Base-by-base conservation (phyloP, 768 basidiomycete genomes). In the Xerocomus potaroensis region DNA sequence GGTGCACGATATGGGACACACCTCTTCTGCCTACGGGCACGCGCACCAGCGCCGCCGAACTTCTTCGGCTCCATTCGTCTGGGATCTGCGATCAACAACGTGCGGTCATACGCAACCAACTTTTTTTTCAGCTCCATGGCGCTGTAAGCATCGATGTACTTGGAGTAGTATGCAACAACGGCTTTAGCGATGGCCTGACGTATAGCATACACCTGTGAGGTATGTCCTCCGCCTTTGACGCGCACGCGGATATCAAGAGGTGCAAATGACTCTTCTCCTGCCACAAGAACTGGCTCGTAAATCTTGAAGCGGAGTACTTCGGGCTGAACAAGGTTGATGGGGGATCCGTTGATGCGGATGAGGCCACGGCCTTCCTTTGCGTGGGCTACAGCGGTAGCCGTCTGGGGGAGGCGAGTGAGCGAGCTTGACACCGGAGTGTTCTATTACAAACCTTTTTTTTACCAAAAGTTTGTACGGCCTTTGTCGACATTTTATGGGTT, bases 41-140 rank as follows among this genome's bases (percentile, higher is more conserved):
- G 91, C 57, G 94, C 94, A 84, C 94, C 94, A 69, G 77, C 79
- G 78, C 94, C 94, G 80, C 94, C 95, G 69, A 98, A 97, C 75
- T 95, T 96, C 84, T 97, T 97, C 61, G 95, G 95, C 71, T 98
- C 95, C 86, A 88, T 90, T 76, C 95, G 86, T 74, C 96, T 84
- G 56, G 91, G 92, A 68, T 95, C 92, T 47, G 92, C 88, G 56
- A 94, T 93, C 62, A 94, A 71, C 51, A 95, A 73, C 41, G 88
- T 83, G 57, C 88, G 78, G 77, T 99, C 96, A 70, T 98, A 98
- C 14, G 91, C 84, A 52, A 96, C 89, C 58, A 98, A 74, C 69
- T 89, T 91, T 81, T 98, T 98, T 84, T 96, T 97, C 73, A 99
- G 69, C 74, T 95, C 94, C 72, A 99, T 82, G 21, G 95, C 92